Conservation (phyloP, 1,139 yeast genomes). For the Saccharomycopsis phalli region DNA sequence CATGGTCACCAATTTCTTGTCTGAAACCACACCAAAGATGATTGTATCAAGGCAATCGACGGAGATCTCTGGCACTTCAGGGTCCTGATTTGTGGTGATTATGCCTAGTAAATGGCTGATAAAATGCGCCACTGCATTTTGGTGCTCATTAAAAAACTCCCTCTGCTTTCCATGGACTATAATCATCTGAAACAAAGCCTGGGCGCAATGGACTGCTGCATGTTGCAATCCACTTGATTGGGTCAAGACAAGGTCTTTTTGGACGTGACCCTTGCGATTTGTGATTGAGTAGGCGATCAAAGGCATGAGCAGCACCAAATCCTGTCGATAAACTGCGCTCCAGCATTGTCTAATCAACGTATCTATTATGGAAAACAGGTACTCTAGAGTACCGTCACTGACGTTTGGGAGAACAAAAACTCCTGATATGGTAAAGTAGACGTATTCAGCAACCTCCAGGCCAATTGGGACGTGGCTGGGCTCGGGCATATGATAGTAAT, state of each 20-base stretch:
- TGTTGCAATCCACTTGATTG: slow-evolving; percentile 3
- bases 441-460: slow-evolving; percentile 7
- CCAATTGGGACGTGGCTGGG: slow-evolving; percentile 4
- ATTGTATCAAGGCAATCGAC: slow-evolving; percentile 3
- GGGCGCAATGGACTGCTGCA: slow-evolving; percentile 2
- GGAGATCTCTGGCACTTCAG: background rate
- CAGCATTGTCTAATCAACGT: slow-evolving; percentile 12
- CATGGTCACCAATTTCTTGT: slow-evolving; percentile 5
- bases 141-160: slow-evolving; percentile 7
- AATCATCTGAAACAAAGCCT: slow-evolving; percentile 4
- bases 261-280: background rate
- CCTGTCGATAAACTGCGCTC: slow-evolving; percentile 3
- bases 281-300: slow-evolving; percentile 8
- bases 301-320: slow-evolving; percentile 9
- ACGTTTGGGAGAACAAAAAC: slow-evolving; percentile 2
- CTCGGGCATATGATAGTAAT: background rate
- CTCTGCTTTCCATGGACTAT: background rate
- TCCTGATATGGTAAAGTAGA: slow-evolving; percentile 2
- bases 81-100: background rate
- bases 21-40: slow-evolving; percentile 5
- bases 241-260: background rate
- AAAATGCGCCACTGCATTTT: slow-evolving; percentile 15
- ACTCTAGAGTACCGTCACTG: slow-evolving; percentile 4
- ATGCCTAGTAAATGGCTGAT: slow-evolving; percentile 1
- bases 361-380: slow-evolving; percentile 5